Evolutionary conservation across 306 rosid species (phyloP), one percentile per base, ranked within the genome.

Genomic region (Heteromeles arbutifolia): DNA sequence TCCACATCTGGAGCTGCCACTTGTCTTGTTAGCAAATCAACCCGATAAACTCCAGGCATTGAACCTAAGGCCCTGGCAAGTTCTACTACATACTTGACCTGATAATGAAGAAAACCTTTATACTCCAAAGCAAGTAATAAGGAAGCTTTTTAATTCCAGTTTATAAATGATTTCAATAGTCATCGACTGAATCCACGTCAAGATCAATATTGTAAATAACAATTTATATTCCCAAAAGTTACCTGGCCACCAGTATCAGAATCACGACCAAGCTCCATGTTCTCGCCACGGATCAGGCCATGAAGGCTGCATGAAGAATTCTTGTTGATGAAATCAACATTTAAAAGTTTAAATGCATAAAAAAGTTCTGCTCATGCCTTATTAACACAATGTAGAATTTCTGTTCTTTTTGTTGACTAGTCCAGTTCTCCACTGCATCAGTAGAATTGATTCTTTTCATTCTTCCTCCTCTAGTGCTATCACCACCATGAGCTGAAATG

Each of bases 171-270:
- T 52, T 67, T 41, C 39, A 67, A 37, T 22, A 54, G 39, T 80
- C 48, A 13, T 28, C 29, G 1, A 24, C 58, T 41, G 66, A 54
- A 56, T 54, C 64, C 43, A 68, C 18, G 45, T 53, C 15, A 25
- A 75, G 31, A 58, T 24, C 19, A 25, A 41, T 56, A 65, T n/a
- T 29, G 57, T 6, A 32, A 45, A 39, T 14, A 32, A 37, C 22
- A 72, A 18, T 43, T 52, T 15, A 43, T 52, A 67, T 13, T 37
- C 39, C 7, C 37, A 67, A 73, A 66, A 31, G 66, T 67, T 80
- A 85, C 91, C 91, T 87, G 91, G 48, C 91, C 88, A 50, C 91
- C 91, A 14, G 91, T 87, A 78, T 87, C 91, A 65, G 91, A 87
- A 83, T 87, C 91, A 15, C 91, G 88, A 61, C 91, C 91, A 70